Base-by-base conservation (phyloP, 2,329 filamentous ascomycete species). In the Periglandula ipomoeae region DNA sequence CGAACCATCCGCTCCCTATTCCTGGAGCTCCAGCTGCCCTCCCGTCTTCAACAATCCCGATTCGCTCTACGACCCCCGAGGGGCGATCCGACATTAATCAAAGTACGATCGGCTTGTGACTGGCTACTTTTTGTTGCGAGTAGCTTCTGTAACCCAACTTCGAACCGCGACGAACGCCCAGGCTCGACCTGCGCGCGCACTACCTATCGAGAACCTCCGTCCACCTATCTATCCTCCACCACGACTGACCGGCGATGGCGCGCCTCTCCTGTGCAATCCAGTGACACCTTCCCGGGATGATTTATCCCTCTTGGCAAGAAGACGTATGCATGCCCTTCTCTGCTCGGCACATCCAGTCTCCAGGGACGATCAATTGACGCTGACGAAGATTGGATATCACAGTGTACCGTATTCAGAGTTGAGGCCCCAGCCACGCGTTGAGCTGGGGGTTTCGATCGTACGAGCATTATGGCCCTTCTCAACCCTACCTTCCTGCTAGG, bases 401-500 rank as follows among this genome's bases (percentile, higher is more conserved):
- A 49, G 42, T 46, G 37, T 46, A 50, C 22, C 26, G 30, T 26
- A 38, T 43, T 26, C 30, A 32, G 38, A 22, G 23, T 40, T 38
- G 10, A 13, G n/a, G 27, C 23, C 26, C 35, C 24, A 27, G 26
- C 10, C 19, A 32, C 11, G 26, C 32, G n/a, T 27, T 34, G 47
- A 44, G 46, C 44, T 35, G n/a, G 20, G 19, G 19, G 22, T 24
- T 35, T 10, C 11, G 20, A 23, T n/a, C 11, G 24, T 20, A 35
- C 20, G 19, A 41, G 13, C 22, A 46, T 5, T 57, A 85, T 85
- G 81, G 80, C 81, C 61, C 75, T 84, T 58, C 70, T 84, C 58
- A 81, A 78, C 61, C 84, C 85, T 58, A 87, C 91, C 57, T 95
- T 95, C 65, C 71, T 96, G 56, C 81, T 95, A 61, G 91, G 91